Evolutionary conservation across 2,329 filamentous ascomycete genomes (phyloP).

Genomic region (Plectosphaerella cucumerina): DNA sequence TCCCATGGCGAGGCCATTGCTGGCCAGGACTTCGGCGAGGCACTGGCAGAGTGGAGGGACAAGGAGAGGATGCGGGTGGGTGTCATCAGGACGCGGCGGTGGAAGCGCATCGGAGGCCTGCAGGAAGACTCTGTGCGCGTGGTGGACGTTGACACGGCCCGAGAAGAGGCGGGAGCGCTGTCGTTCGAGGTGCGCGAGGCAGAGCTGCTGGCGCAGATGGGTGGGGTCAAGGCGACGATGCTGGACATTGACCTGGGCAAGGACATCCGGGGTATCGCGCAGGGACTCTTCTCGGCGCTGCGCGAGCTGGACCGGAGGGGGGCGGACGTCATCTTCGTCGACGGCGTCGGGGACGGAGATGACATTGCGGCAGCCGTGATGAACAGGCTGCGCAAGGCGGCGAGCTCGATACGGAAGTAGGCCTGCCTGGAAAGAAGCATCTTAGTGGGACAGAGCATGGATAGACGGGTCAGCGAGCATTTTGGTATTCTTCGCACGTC

Average conservation of each 20-base stretch:
- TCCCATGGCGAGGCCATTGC: conserved; percentile 28
- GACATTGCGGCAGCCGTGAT: conserved; percentile 85
- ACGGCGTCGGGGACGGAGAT: conserved; percentile 75
- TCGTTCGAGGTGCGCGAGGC: conserved; percentile 37
- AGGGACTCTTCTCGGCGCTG: conserved; percentile 82
- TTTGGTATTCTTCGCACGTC: conserved; percentile 11
- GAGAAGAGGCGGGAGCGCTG: conserved; percentile 20
- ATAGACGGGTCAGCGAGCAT: conserved; percentile 11
- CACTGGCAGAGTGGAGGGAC: conserved; percentile 11
- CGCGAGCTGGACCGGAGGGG: conserved; percentile 76
- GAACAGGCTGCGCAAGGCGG: conserved; percentile 78
- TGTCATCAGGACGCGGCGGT: conserved; percentile 52
- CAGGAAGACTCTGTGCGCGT: conserved; percentile 12
- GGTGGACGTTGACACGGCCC: conserved; percentile 19
- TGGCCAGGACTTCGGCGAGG: conserved; percentile 25
- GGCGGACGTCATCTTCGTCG: conserved; percentile 83
- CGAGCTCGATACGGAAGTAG: conserved; percentile 54
- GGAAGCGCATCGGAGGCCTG: conserved; percentile 41
- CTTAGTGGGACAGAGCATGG: conserved; percentile 12
- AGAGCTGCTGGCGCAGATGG: conserved; percentile 27
- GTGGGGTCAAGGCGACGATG: conserved; percentile 33
- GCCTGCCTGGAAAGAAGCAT: neutral
- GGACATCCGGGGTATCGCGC: conserved; percentile 70
- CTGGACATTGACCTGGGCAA: conserved; percentile 72
- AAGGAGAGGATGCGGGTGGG: conserved; percentile 32